These are phyloP conservation scores for Trichoderma sp. DNA, from an alignment of 2,329 filamentous ascomycete species.

Conservation along the genomic window DNA sequence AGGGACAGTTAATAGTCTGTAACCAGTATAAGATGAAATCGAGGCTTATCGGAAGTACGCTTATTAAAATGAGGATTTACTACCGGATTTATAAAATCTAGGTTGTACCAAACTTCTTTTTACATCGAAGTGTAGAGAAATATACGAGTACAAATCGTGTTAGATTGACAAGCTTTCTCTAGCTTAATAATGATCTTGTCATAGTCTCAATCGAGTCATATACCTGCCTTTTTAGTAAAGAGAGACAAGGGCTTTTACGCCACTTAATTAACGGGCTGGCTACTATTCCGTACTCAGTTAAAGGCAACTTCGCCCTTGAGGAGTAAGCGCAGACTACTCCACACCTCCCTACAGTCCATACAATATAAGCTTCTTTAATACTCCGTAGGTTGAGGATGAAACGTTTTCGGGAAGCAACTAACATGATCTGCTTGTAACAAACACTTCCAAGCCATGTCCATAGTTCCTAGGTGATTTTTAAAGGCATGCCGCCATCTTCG, in stretches of 20 bases:
- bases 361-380: neutral
- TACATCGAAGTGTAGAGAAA: neutral
- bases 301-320: neutral
- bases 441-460: neutral
- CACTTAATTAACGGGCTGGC: neutral
- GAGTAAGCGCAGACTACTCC: neutral
- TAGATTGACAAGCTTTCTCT: neutral
- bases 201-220: neutral
- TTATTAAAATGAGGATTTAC: neutral
- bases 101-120: neutral
- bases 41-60: neutral
- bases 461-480: neutral
- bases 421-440: neutral
- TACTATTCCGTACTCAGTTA: neutral
- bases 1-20: neutral
- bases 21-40: neutral
- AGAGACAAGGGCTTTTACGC: neutral
- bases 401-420: neutral
- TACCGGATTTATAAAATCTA: neutral
- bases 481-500: neutral
- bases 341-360: neutral
- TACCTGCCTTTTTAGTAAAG: neutral
- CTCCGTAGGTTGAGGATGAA: neutral
- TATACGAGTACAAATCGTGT: neutral
- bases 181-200: neutral